phyloP scores from a whole-genome alignment of 495 filamentous ascomycete genomes.

The Penicillium coprophilum region DNA sequence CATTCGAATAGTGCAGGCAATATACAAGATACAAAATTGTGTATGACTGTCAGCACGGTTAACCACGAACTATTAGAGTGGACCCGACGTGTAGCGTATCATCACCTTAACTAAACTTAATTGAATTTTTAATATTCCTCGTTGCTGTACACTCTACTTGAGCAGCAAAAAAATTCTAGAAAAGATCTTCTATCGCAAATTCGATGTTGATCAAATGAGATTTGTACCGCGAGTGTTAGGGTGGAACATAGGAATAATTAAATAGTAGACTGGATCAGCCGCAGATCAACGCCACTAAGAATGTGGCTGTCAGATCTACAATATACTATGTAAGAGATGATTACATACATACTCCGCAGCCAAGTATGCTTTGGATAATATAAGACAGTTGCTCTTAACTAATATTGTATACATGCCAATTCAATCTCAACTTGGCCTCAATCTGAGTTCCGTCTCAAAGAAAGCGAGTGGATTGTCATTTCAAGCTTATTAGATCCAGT shows the following conservation, averaged over 20 bases:
- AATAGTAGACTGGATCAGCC: slow-evolving; percentile 2
- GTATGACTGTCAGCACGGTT: slow-evolving; percentile 19
- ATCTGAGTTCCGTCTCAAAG: neutral
- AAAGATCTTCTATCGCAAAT: neutral
- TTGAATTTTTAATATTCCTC: neutral
- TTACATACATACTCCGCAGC: neutral
- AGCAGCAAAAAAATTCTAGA: neutral
- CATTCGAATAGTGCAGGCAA: neutral
- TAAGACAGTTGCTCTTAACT: neutral
- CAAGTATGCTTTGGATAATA: neutral
- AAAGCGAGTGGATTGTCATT: neutral
- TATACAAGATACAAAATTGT: slow-evolving; percentile 17
- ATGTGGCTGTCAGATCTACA: slow-evolving; percentile 11
- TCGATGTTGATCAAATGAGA: neutral
- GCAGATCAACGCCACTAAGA: slow-evolving; percentile 5
- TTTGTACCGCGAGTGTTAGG: neutral
- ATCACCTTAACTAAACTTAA: slow-evolving; percentile 13
- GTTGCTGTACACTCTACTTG: too few species aligned
- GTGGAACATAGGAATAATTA: neutral
- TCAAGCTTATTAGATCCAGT: neutral
- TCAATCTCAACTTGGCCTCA: neutral
- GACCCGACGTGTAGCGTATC: slow-evolving; percentile 13
- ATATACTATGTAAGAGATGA: neutral
- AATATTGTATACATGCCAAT: neutral
- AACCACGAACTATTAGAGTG: slow-evolving; percentile 20